Percentiles rank a stretch among this genome's conserved stretches.
Evolutionary conservation across 306 rosid genomes (phyloP).

Genomic region (Oemleria cerasiformis): DNA sequence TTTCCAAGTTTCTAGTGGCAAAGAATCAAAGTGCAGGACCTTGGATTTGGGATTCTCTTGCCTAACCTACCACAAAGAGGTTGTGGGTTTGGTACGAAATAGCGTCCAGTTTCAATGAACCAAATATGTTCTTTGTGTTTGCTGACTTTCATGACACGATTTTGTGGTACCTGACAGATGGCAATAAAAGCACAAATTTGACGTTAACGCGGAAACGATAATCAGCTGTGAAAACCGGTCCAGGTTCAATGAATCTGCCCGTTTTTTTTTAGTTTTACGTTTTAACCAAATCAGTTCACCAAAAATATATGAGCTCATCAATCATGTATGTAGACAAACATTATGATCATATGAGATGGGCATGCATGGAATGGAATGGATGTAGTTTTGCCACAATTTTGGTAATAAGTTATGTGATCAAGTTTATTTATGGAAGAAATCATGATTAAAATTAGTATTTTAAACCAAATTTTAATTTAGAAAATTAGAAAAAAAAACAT

Average conservation of each 20-base stretch:
- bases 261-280: neutral
- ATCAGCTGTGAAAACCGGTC: slow-evolving; percentile 9
- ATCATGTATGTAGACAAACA: neutral
- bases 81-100: neutral
- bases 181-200: neutral
- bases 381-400: neutral
- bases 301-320: no score
- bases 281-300: neutral
- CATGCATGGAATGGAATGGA: neutral
- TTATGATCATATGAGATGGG: neutral
- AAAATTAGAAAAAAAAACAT: neutral
- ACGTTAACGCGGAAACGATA: neutral
- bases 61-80: neutral
- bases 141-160: slow-evolving; percentile 16
- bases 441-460: neutral
- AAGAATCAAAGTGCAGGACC: no score
- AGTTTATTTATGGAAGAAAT: neutral
- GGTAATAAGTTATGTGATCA: neutral
- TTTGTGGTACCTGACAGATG: neutral
- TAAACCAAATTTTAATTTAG: neutral
- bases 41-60: neutral
- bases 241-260: slow-evolving; percentile 51
- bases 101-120: slow-evolving; percentile 49
- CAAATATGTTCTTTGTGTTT: neutral
- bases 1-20: no score